Percentiles rank a stretch among this genome's conserved stretches.
Conservation (phyloP, 2,329 filamentous ascomycete species). For the Chaetomiaceae sp. region DNA sequence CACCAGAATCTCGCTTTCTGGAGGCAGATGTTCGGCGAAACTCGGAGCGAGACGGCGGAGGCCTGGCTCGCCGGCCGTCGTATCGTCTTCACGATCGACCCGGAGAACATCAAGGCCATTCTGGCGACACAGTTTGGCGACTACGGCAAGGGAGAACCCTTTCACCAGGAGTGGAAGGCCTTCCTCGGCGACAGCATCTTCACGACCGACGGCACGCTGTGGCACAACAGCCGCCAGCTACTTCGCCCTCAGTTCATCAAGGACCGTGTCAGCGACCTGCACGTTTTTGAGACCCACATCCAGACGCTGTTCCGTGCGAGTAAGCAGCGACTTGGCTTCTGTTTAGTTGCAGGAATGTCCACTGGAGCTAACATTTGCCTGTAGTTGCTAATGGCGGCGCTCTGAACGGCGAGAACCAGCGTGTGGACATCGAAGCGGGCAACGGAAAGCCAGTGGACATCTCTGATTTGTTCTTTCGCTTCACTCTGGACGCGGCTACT, state of each 20-base stretch:
- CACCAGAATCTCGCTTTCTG: conserved; percentile 59
- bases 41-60: conserved; percentile 54
- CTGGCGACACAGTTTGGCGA: conserved; percentile 81
- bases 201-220: conserved; percentile 69
- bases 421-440: conserved; percentile 57
- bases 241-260: conserved; percentile 83
- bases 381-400: conserved; percentile 49
- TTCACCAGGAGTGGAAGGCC: conserved; percentile 67
- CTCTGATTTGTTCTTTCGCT: conserved; percentile 73
- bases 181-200: conserved; percentile 75
- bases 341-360: too few species aligned
- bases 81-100: conserved; percentile 71
- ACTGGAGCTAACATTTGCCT: too few species aligned
- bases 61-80: conserved; percentile 47
- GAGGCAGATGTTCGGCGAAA: conserved; percentile 42
- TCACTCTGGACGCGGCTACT: conserved; percentile 77
- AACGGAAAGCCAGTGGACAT: conserved; percentile 62
- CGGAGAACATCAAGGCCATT: conserved; percentile 86
- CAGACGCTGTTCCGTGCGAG: conserved; percentile 62
- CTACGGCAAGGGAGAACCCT: conserved; percentile 73
- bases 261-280: conserved; percentile 74
- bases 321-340: too few species aligned
- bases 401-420: conserved; percentile 53
- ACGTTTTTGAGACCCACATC: conserved; percentile 75
- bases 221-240: conserved; percentile 75